These are phyloP conservation scores for Ganoderma resinaceum DNA, from an alignment of 1,284 basidiomycete genomes.

Conservation along the genomic window DNA sequence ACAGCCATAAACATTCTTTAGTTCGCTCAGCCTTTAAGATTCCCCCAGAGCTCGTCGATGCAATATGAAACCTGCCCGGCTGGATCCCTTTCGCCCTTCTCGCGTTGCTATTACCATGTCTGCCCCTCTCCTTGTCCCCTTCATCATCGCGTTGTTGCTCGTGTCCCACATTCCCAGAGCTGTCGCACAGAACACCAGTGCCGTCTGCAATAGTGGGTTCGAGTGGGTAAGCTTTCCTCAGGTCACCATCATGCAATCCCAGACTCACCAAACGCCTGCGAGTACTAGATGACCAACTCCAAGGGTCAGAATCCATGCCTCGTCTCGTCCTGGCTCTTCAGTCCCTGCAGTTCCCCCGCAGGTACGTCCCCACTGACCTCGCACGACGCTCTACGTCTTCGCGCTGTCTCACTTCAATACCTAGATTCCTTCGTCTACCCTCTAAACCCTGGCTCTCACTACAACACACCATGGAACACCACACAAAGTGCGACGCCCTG, in stretches of 20 bases:
- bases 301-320: constrained; percentile 27
- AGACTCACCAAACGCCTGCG: not conserved
- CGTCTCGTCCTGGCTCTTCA: constrained; percentile 23
- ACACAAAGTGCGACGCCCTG: constrained; percentile 18
- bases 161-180: not conserved
- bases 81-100: no score
- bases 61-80: not conserved
- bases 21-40: not conserved
- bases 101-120: constrained; percentile 11
- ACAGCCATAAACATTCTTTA: not conserved
- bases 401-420: not conserved
- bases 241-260: not conserved
- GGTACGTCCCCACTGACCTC: constrained; percentile 6
- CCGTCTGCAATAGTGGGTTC: constrained; percentile 11
- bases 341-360: constrained; percentile 18
- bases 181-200: constrained; percentile 19
- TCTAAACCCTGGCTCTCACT: constrained; percentile 15
- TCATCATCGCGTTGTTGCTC: not conserved
- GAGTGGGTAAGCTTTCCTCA: constrained; percentile 17
- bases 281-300: constrained; percentile 27
- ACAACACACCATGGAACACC: constrained; percentile 17
- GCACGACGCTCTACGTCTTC: not conserved
- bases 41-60: constrained; percentile 4
- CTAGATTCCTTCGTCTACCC: constrained; percentile 24
- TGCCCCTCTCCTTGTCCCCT: not conserved